These are phyloP conservation scores for Vigna trinervia DNA, from an alignment of 306 rosid species.

Conservation along the genomic window DNA sequence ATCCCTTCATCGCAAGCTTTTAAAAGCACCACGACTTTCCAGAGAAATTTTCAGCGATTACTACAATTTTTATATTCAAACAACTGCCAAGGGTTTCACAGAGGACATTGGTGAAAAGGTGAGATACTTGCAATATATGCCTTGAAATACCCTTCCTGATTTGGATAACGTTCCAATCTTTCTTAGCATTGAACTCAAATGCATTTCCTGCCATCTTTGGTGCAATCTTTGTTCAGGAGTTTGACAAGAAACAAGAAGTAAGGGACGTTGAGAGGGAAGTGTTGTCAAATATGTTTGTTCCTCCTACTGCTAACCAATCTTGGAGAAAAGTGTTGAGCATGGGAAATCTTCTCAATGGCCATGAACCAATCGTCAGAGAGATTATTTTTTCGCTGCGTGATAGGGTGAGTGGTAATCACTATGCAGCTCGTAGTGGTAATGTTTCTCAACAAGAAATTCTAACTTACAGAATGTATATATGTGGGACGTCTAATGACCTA, in stretches of 20 bases:
- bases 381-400: constrained; percentile 75
- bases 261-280: constrained; percentile 67
- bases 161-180: constrained; percentile 18
- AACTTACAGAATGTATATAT: constrained; percentile 86
- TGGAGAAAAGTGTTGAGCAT: constrained; percentile 96
- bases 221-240: constrained; percentile 54
- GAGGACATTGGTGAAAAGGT: constrained; percentile 63
- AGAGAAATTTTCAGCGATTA: constrained; percentile 77
- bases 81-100: constrained; percentile 63
- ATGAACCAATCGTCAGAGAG: constrained; percentile 87
- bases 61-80: constrained; percentile 68
- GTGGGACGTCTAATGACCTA: constrained; percentile 91
- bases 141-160: neutral
- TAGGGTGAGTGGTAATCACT: constrained; percentile 74
- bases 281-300: constrained; percentile 77
- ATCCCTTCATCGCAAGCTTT: constrained; percentile 86
- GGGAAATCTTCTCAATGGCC: constrained; percentile 99
- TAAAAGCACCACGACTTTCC: constrained; percentile 78
- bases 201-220: constrained; percentile 32
- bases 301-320: constrained; percentile 91
- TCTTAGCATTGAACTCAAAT: constrained; percentile 41
- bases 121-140: constrained; percentile 30
- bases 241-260: constrained; percentile 68
- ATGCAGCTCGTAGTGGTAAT: constrained; percentile 59
- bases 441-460: constrained; percentile 70